Conservation (phyloP, 257 asterid species). For the Thymus quinquecostatus region DNA sequence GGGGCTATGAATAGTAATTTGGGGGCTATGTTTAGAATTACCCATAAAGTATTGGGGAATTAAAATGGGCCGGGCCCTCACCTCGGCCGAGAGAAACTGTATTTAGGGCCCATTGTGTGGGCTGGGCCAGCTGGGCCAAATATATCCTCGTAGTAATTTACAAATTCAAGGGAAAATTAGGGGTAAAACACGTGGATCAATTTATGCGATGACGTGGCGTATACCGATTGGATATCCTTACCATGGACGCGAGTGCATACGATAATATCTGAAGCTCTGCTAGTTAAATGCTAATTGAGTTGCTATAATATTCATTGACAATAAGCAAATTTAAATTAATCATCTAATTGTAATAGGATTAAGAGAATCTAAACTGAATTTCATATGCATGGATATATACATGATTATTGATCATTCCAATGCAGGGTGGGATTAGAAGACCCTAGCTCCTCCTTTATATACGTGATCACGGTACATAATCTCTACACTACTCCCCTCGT, state of each 20-base stretch:
- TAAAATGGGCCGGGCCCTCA: background rate
- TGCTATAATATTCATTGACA: too few relatives aligned
- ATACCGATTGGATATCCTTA: conserved; percentile 45
- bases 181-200: conserved; percentile 22
- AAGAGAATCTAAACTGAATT: too few relatives aligned
- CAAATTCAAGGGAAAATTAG: background rate
- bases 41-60: background rate
- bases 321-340: too few relatives aligned
- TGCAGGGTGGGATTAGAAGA: too few relatives aligned
- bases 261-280: conserved; percentile 14
- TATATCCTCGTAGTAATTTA: background rate
- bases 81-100: background rate
- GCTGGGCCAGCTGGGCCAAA: background rate
- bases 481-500: too few relatives aligned
- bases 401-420: too few relatives aligned
- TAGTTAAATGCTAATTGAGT: conserved; percentile 10
- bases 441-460: too few relatives aligned
- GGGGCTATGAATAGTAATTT: too few relatives aligned
- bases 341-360: too few relatives aligned
- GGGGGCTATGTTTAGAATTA: too few relatives aligned
- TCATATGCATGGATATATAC: too few relatives aligned
- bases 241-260: conserved; percentile 18
- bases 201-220: conserved; percentile 43
- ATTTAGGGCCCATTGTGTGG: background rate
- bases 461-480: too few relatives aligned